Evolutionary conservation across 2,329 filamentous ascomycete genomes (phyloP).

Genomic region (Verticillium nubilum): DNA sequence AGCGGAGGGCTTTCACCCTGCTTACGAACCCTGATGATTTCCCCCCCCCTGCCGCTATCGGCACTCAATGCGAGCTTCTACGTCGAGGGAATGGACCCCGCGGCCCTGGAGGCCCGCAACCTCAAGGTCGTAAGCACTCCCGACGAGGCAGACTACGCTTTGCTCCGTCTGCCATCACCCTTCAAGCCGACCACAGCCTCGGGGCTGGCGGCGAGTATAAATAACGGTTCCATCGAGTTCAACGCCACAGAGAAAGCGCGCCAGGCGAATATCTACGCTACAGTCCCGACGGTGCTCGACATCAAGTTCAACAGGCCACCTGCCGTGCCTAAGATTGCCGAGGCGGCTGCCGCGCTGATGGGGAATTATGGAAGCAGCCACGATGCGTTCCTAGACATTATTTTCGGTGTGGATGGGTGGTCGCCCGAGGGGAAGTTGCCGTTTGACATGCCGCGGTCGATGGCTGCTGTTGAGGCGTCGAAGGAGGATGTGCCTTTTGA

Average conservation of each 20-base stretch:
- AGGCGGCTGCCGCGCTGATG: conserved; percentile 30
- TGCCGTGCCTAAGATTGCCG: conserved; percentile 33
- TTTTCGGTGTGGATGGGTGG: conserved; percentile 25
- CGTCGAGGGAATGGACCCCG: conserved; percentile 9
- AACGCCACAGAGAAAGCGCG: conserved; percentile 19
- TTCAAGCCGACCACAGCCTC: conserved; percentile 22
- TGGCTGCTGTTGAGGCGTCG: conserved; percentile 31
- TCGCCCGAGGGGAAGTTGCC: conserved; percentile 34
- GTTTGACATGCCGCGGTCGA: conserved; percentile 39
- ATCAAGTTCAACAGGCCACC: conserved; percentile 36
- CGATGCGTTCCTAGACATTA: conserved; percentile 36
- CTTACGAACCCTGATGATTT: conserved; percentile 17
- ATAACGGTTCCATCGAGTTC: conserved; percentile 35
- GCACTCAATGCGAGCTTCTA: conserved; percentile 13
- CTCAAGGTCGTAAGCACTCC: conserved; percentile 27
- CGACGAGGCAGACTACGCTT: conserved; percentile 32
- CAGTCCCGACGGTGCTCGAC: conserved; percentile 35
- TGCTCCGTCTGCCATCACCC: conserved; percentile 26
- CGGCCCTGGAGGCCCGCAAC: conserved; percentile 9
- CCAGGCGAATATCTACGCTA: conserved; percentile 26
- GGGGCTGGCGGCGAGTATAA: conserved; percentile 13
- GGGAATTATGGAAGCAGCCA: conserved; percentile 33
- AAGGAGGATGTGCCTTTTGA: conserved; percentile 22
- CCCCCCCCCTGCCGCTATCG: conserved; percentile 14
- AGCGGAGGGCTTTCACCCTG: conserved; percentile 20